Evolutionary conservation across 2,329 filamentous ascomycete genomes (phyloP).

Genomic region (Alternaria dauci): DNA sequence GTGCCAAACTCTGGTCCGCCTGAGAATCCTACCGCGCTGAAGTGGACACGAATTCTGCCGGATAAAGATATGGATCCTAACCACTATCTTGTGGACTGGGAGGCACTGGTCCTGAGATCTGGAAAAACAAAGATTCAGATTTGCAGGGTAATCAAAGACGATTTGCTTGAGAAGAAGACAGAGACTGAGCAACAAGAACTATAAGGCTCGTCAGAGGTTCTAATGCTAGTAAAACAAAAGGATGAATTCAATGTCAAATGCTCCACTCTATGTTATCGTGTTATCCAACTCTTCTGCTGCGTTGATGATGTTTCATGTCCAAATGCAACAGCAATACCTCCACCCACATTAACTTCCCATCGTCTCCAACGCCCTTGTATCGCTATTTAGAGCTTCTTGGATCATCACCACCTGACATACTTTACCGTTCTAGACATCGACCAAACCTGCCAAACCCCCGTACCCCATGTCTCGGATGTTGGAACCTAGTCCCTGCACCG

Average conservation of each 20-base stretch:
- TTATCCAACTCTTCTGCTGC: background rate
- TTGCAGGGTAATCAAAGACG: constrained; percentile 63
- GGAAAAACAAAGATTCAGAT: constrained; percentile 70
- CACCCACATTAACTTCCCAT: background rate
- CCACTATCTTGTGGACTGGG: constrained; percentile 66
- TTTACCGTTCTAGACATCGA: background rate
- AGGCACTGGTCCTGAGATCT: constrained; percentile 62
- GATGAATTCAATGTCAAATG: background rate
- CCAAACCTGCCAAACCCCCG: background rate
- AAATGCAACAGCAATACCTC: background rate
- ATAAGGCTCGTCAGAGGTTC: background rate
- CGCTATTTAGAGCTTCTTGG: background rate
- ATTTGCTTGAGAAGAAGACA: constrained; percentile 31
- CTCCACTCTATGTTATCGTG: background rate
- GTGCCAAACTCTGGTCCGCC: constrained; percentile 56
- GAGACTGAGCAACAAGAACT: background rate
- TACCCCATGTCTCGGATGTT: constrained; percentile 9
- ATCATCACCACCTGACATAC: background rate
- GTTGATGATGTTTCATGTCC: background rate
- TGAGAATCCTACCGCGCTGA: constrained; percentile 56
- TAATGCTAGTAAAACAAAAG: background rate
- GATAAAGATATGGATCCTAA: constrained; percentile 66
- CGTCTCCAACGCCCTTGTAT: no score
- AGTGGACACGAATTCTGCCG: constrained; percentile 69
- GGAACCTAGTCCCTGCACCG: constrained; percentile 20